Evolutionary conservation across 2,329 filamentous ascomycete species (phyloP).

Genomic region (Fusarium temperatum): DNA sequence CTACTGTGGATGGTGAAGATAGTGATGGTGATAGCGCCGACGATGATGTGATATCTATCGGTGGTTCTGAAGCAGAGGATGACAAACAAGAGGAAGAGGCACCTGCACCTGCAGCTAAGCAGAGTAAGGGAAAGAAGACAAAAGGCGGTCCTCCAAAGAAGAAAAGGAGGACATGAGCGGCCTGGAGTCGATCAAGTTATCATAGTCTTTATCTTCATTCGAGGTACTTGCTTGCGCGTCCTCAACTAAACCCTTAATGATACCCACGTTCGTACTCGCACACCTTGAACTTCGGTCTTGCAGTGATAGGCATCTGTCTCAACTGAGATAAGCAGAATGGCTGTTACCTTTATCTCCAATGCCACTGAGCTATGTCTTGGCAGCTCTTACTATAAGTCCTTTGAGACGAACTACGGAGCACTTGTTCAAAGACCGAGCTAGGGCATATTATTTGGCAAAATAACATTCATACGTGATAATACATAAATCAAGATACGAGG

Average conservation of each 20-base stretch:
- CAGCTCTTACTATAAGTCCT: background rate
- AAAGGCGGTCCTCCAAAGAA: slow-evolving; percentile 38
- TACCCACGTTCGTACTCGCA: slow-evolving; percentile 36
- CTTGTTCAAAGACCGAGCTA: background rate
- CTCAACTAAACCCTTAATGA: slow-evolving; percentile 30
- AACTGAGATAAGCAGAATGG: background rate
- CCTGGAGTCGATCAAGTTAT: slow-evolving; percentile 4
- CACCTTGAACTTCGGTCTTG: background rate
- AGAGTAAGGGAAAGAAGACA: slow-evolving; percentile 29
- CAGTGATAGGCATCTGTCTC: background rate
- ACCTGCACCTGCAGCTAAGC: slow-evolving; percentile 9
- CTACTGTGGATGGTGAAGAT: slow-evolving; percentile 43
- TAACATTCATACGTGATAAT: too few species aligned
- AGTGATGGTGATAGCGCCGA: slow-evolving; percentile 54
- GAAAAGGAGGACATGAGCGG: slow-evolving; percentile 39
- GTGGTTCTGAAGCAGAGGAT: slow-evolving; percentile 41
- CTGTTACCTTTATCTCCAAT: background rate
- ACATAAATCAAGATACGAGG: background rate
- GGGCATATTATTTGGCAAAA: background rate
- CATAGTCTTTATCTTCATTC: slow-evolving; percentile 26
- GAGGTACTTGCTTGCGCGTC: slow-evolving; percentile 29
- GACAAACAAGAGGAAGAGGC: slow-evolving; percentile 39
- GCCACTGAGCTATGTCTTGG: background rate
- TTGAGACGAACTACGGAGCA: background rate
- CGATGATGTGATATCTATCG: slow-evolving; percentile 47